Percentiles rank a stretch among this genome's conserved stretches.
These are phyloP conservation scores for Penicillium olsonii DNA, from an alignment of 2,329 filamentous ascomycete species.

Conservation along the genomic window DNA sequence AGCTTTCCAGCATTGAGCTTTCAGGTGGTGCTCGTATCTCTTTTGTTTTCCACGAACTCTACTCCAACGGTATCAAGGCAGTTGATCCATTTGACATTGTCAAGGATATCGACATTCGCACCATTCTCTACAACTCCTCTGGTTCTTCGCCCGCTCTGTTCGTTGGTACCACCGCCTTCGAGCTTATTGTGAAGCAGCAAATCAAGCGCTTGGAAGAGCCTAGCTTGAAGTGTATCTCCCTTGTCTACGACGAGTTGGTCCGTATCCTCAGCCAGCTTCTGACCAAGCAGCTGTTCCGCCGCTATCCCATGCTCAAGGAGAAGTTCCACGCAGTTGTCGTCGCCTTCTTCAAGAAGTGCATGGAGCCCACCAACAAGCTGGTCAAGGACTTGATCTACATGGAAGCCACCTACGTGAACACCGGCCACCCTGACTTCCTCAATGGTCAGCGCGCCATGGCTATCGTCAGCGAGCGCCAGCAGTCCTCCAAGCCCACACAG, in stretches of 20 bases:
- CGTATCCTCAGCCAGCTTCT: slow-evolving; percentile 90
- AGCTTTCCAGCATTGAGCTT: slow-evolving; percentile 89
- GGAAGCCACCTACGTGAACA: slow-evolving; percentile 98
- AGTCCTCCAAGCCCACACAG: slow-evolving; percentile 84
- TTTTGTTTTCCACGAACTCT: slow-evolving; percentile 98
- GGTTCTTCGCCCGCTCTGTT: slow-evolving; percentile 95
- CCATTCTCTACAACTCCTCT: slow-evolving; percentile 98
- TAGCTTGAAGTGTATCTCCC: slow-evolving; percentile 92
- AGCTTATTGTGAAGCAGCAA: slow-evolving; percentile 97
- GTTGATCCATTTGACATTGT: slow-evolving; percentile 97
- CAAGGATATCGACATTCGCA: slow-evolving; percentile 96
- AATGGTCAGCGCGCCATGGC: slow-evolving; percentile 97
- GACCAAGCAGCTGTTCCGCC: slow-evolving; percentile 82
- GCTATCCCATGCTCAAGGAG: slow-evolving; percentile 94
- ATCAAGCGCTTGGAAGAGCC: slow-evolving; percentile 96
- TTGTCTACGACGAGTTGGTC: slow-evolving; percentile 96
- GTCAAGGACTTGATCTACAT: slow-evolving; percentile 90
- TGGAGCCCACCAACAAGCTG: slow-evolving; percentile 97
- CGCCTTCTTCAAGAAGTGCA: slow-evolving; percentile 93
- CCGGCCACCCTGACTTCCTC: slow-evolving; percentile 94
- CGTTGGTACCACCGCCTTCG: slow-evolving; percentile 96
- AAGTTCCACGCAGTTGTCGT: slow-evolving; percentile 95
- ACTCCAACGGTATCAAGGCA: slow-evolving; percentile 95
- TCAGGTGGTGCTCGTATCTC: slow-evolving; percentile 97
- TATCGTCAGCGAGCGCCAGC: slow-evolving; percentile 84